phyloP scores from a whole-genome alignment of 2,329 filamentous ascomycete species.

The Penicillium sp. region DNA sequence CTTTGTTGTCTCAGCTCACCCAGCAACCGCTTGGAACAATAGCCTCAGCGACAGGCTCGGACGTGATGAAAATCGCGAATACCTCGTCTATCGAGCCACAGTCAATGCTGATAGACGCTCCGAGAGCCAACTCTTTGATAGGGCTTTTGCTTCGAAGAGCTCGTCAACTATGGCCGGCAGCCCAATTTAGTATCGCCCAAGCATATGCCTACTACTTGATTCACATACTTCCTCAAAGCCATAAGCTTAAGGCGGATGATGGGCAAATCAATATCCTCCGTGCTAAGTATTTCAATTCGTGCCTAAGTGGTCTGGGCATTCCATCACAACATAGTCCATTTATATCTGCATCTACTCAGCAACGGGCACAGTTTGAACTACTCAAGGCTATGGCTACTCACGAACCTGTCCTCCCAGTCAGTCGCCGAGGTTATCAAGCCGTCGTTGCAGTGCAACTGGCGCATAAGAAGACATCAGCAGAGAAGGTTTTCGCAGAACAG shows the following conservation, averaged over 20 bases:
- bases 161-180: slow-evolving; percentile 46
- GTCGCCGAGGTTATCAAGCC: slow-evolving; percentile 55
- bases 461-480: slow-evolving; percentile 52
- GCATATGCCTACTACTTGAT: slow-evolving; percentile 36
- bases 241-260: background rate
- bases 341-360: slow-evolving; percentile 46
- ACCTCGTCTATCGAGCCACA: slow-evolving; percentile 1
- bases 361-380: slow-evolving; percentile 56
- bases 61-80: slow-evolving; percentile 3
- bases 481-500: slow-evolving; percentile 56
- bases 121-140: slow-evolving; percentile 36
- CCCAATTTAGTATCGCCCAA: slow-evolving; percentile 39
- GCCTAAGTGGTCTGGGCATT: slow-evolving; percentile 47
- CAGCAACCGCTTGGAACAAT: slow-evolving; percentile 20
- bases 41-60: background rate
- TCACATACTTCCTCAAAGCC: slow-evolving; percentile 6
- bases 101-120: slow-evolving; percentile 20
- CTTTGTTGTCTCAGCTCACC: slow-evolving; percentile 33
- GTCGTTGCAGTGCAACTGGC: slow-evolving; percentile 55
- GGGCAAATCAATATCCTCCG: slow-evolving; percentile 23
- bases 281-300: slow-evolving; percentile 46
- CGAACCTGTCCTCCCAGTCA: slow-evolving; percentile 53
- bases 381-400: slow-evolving; percentile 55
- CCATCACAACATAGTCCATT: slow-evolving; percentile 49
- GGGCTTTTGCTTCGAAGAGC: slow-evolving; percentile 50